Conservation (phyloP, 2,329 filamentous ascomycete species). For the Cladophialophora exuberans region DNA sequence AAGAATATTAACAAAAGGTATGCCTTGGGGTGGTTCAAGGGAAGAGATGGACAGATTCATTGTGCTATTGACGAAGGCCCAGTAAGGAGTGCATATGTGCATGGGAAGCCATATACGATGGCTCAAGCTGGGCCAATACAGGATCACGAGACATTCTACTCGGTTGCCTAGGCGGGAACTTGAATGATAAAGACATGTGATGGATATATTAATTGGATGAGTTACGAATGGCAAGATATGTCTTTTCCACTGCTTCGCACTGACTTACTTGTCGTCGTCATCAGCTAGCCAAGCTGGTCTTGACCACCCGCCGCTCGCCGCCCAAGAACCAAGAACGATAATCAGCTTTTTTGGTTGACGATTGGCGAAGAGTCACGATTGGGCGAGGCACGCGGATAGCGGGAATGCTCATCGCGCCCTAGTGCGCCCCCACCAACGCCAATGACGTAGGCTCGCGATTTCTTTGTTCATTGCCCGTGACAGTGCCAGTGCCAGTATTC, state of each 20-base stretch:
- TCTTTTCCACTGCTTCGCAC: no score
- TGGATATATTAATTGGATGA: background rate
- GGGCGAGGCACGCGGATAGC: no score
- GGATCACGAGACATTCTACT: conserved; percentile 26
- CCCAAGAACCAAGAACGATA: no score
- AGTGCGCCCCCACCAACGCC: no score
- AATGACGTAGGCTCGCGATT: conserved; percentile 10
- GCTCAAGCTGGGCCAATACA: conserved; percentile 34
- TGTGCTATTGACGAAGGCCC: conserved; percentile 79
- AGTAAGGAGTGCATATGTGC: conserved; percentile 66
- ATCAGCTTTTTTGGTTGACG: no score
- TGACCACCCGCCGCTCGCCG: no score
- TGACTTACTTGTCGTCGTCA: no score
- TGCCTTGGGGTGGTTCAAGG: conserved; percentile 75
- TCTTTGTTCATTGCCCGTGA: no score
- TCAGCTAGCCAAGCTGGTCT: no score
- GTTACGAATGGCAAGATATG: no score
- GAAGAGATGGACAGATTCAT: conserved; percentile 72
- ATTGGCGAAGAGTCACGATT: conserved; percentile 18
- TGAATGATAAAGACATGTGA: background rate
- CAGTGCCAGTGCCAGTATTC: no score
- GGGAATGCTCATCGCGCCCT: no score
- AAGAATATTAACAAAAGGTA: conserved; percentile 68
- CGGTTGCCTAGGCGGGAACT: conserved; percentile 11
- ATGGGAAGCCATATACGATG: conserved; percentile 52